phyloP scores from a whole-genome alignment of 768 basidiomycete genomes.

The Chiua virens region DNA sequence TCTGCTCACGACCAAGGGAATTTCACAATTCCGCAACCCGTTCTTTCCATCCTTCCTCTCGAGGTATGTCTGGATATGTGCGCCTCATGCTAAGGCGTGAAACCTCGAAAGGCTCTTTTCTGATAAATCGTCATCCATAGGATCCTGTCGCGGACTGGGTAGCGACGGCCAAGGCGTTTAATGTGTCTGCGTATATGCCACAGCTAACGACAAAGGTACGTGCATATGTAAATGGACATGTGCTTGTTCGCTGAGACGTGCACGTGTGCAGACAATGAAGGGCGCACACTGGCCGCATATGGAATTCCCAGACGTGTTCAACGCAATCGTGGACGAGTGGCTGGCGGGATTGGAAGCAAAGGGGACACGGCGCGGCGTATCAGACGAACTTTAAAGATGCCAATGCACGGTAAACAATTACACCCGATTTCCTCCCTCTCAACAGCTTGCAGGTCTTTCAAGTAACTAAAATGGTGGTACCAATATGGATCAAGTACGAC shows the following conservation, averaged over 20 bases:
- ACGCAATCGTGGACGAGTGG: slow-evolving; percentile 53
- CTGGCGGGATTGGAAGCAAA: slow-evolving; percentile 27
- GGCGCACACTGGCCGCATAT: slow-evolving; percentile 71
- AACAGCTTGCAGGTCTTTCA: no score
- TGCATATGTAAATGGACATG: slow-evolving; percentile 1
- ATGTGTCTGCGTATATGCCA: slow-evolving; percentile 33
- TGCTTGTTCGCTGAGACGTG: slow-evolving; percentile 37
- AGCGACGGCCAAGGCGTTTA: slow-evolving; percentile 26
- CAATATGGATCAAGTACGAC: no score
- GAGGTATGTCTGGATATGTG: slow-evolving; percentile 25
- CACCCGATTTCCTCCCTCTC: no score
- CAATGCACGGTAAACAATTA: no score
- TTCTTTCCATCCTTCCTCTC: slow-evolving; percentile 41
- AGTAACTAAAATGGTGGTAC: no score
- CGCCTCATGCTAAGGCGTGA: neutral
- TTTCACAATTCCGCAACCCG: slow-evolving; percentile 42
- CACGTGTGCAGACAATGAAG: slow-evolving; percentile 40
- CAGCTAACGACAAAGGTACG: slow-evolving; percentile 35
- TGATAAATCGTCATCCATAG: slow-evolving; percentile 12
- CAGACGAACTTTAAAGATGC: slow-evolving; percentile 20
- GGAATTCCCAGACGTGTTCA: slow-evolving; percentile 55
- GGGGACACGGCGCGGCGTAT: neutral
- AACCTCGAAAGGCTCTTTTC: no score
- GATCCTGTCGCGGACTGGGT: slow-evolving; percentile 49
- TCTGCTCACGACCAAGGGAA: slow-evolving; percentile 42